A percentile compares a stretch with the other conserved stretches of the same genome.
These are phyloP conservation scores for Backusella australiensis DNA, from an alignment of 192 early-diverging fungal genomes.

Conservation along the genomic window DNA sequence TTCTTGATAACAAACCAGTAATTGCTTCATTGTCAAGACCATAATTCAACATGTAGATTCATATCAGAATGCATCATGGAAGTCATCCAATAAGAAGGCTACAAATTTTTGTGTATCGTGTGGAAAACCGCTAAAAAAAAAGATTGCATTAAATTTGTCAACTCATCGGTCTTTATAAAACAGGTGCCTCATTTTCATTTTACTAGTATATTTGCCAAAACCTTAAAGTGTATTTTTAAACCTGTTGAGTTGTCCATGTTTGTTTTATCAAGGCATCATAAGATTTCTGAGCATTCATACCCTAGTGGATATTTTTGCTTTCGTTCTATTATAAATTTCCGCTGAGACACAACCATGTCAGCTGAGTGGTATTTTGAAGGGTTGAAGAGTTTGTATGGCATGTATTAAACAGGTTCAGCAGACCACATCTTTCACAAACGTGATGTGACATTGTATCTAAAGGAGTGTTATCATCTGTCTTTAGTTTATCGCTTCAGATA, in stretches of 20 bases:
- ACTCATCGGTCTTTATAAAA: constrained; percentile 14
- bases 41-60: no score
- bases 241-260: constrained; percentile 56
- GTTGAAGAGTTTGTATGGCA: constrained; percentile 82
- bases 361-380: constrained; percentile 66
- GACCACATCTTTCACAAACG: constrained; percentile 46
- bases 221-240: constrained; percentile 71
- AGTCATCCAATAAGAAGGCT: constrained; percentile 48
- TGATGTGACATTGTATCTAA: not conserved
- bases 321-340: constrained; percentile 49
- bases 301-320: constrained; percentile 66
- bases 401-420: constrained; percentile 82
- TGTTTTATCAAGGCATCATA: constrained; percentile 61
- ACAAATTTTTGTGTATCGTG: constrained; percentile 87
- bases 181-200: not conserved
- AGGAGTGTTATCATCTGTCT: not conserved
- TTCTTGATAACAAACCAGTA: not conserved
- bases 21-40: no score
- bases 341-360: constrained; percentile 61
- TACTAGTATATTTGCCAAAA: not conserved
- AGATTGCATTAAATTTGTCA: constrained; percentile 48
- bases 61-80: no score
- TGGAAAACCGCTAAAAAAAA: constrained; percentile 66
- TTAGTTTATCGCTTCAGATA: not conserved
- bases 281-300: constrained; percentile 65